Evolutionary conservation across 2,329 filamentous ascomycete genomes (phyloP).

Genomic region (Aspergillus luchuensis): DNA sequence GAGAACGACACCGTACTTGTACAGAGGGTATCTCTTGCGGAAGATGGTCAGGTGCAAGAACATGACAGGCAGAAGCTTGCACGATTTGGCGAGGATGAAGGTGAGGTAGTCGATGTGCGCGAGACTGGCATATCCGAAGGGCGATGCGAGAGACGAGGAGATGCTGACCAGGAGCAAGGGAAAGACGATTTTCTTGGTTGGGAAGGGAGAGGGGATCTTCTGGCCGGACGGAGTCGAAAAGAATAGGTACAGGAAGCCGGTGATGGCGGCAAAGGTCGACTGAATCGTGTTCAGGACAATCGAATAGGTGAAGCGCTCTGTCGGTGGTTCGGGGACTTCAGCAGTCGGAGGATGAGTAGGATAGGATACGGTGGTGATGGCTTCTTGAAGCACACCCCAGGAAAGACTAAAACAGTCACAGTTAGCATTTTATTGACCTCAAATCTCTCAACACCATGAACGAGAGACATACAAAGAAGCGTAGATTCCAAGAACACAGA

Average conservation of each 20-base stretch:
- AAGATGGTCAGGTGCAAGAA: slow-evolving; percentile 92
- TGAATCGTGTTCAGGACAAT: slow-evolving; percentile 97
- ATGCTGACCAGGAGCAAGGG: slow-evolving; percentile 84
- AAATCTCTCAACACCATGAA: background rate
- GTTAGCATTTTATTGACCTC: slow-evolving; percentile 1
- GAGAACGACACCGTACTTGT: slow-evolving; percentile 93
- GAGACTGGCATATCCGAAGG: slow-evolving; percentile 90
- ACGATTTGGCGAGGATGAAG: slow-evolving; percentile 94
- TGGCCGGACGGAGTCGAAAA: slow-evolving; percentile 60
- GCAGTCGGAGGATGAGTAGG: slow-evolving; percentile 58
- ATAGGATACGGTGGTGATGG: slow-evolving; percentile 91
- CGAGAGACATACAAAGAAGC: slow-evolving; percentile 74
- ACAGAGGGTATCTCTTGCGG: slow-evolving; percentile 82
- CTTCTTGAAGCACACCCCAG: slow-evolving; percentile 96
- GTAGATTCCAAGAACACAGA: slow-evolving; percentile 94
- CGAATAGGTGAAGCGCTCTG: slow-evolving; percentile 84
- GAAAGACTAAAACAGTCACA: slow-evolving; percentile 64
- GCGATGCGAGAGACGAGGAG: slow-evolving; percentile 85
- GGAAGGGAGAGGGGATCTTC: slow-evolving; percentile 65
- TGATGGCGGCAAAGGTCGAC: slow-evolving; percentile 80
- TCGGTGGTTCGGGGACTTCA: slow-evolving; percentile 38
- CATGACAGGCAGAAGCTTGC: slow-evolving; percentile 99
- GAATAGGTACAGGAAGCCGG: slow-evolving; percentile 78
- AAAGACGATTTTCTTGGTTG: slow-evolving; percentile 69
- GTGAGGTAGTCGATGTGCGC: slow-evolving; percentile 97